A percentile compares a stretch with the other conserved stretches of the same genome.
Evolutionary conservation across 768 basidiomycete genomes (phyloP).

Genomic region (Pulveroboletus sp.): DNA sequence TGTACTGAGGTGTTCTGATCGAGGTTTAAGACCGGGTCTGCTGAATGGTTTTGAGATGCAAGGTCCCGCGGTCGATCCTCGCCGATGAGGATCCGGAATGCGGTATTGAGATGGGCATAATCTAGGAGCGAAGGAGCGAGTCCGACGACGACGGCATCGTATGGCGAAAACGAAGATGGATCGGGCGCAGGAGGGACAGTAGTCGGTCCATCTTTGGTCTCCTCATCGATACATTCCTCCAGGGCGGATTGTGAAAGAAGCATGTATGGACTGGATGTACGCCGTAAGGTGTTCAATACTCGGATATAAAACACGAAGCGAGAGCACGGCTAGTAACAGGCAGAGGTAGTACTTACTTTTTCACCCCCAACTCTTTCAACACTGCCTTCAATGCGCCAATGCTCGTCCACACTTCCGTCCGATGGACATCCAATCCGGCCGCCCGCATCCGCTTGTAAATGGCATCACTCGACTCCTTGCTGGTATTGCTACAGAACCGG

Average conservation of each 20-base stretch:
- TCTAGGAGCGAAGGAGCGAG: conserved; percentile 50
- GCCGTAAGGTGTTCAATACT: neutral
- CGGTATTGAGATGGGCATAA: conserved; percentile 57
- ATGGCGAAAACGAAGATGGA: conserved; percentile 10
- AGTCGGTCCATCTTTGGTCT: neutral
- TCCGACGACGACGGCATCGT: conserved; percentile 66
- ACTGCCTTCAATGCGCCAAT: conserved; percentile 54
- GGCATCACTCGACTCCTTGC: conserved; percentile 54
- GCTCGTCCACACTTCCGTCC: conserved; percentile 59
- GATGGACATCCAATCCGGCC: conserved; percentile 49
- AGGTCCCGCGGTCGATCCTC: conserved; percentile 26
- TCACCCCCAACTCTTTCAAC: conserved; percentile 40
- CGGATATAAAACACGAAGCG: neutral
- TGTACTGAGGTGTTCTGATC: neutral
- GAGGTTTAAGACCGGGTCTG: neutral
- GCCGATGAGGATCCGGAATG: conserved; percentile 60
- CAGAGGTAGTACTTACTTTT: conserved; percentile 31
- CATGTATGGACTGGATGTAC: conserved; percentile 46
- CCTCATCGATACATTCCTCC: conserved; percentile 36
- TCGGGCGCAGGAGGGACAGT: neutral
- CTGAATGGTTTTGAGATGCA: neutral
- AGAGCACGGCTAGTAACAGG: neutral
- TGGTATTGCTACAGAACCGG: conserved; percentile 66
- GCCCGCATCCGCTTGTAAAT: conserved; percentile 41
- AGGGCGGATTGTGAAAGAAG: conserved; percentile 51